Evolutionary conservation across 768 basidiomycete genomes (phyloP), one percentile per base, ranked within the genome.

Genomic region (Boletus subparvulus): DNA sequence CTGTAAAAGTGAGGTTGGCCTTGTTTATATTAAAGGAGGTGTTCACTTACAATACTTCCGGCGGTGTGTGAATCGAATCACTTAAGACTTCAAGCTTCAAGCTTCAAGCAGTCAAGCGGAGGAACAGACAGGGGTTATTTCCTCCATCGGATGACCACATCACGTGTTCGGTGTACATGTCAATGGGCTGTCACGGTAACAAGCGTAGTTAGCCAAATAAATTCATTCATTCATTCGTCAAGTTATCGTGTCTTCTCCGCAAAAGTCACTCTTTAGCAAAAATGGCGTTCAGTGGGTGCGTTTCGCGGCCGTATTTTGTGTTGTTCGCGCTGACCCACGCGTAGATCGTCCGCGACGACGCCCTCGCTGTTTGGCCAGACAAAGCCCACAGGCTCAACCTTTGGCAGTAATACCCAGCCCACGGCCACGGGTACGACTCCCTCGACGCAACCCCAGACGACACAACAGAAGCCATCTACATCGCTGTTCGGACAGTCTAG

Each of bases 281-380:
- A 30, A 68, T 68, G 67, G 30, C 68, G 41, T 69, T 67, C 39
- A 17, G 50, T 33, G 61, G 63, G 68, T 68, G 16, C 8, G 65
- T 59, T 37, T 52, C 14, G 4, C 12, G 13, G n/a, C 57, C 35
- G 17, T 28, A 8, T 42, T 10, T 52, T 21, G 47, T 6, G 4
- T 48, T 14, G 17, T 26, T 50, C 26, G 32, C 5, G 50, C 57
- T 65, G 44, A 69, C 36, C 3, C 52, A 19, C 21, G 9, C 32
- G 19, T 54, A 69, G 68, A 28, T 80, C 80, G 66, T 74, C 78
- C 24, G 61, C 75, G 42, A 75, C 77, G 58, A 70, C 76, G 35
- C 61, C 73, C 39, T 61, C 70, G 43, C 48, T 72, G 36, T 74
- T 75, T 47, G 65, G 74, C 11, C 67, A 69, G 55, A 49, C 66